Evolutionary conservation across 2,329 filamentous ascomycete genomes (phyloP), one percentile per base, ranked within the genome.

Genomic region (Hymenoscyphus repandus): DNA sequence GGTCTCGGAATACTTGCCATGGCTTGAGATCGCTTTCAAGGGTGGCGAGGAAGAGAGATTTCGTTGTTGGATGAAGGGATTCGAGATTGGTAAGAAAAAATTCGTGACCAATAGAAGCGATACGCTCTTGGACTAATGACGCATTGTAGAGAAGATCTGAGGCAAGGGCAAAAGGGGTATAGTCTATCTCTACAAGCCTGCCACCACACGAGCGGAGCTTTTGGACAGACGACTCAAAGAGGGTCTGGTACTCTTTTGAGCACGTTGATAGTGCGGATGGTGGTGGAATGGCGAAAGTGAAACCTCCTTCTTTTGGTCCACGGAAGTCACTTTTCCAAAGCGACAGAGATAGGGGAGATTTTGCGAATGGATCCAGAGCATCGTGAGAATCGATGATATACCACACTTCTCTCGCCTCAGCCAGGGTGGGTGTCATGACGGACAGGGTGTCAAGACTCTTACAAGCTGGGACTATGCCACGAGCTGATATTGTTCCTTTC

Each of bases 371-470:
- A 58, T 79, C 77, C 11, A 70, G 62, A 2, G 62, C 50, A 53
- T 79, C 76, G 48, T 72, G 69, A 20, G 67, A 68, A 42, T 74
- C 71, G 15, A 72, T 68, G 1, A 72, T 62, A 31, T 75, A 72
- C 75, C 76, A 78, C 3, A 79, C 67, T 12, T 61, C 68, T 37
- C 74, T 64, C 9, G 73, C 74, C 57, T 79, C 76, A 5, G 67
- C 62, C 12, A 77, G 66, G 10, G 65, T 74, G 13, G 64, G 64
- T 6, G 75, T 68, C 52, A 77, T 69, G 45, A 79, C 68, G 0
- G 76, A 73, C 34, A 79, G 69, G 39, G 74, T 78, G 60, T 80
- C 77, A 1, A 79, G 66, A 12, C 71, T 75, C 41, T 72, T 67
- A 54, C 77, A 80, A 12, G 77, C 77, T 31, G 75, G 75, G 5